Evolutionary conservation across 2,329 filamentous ascomycete genomes (phyloP).

Genomic region (Claviceps sp.): DNA sequence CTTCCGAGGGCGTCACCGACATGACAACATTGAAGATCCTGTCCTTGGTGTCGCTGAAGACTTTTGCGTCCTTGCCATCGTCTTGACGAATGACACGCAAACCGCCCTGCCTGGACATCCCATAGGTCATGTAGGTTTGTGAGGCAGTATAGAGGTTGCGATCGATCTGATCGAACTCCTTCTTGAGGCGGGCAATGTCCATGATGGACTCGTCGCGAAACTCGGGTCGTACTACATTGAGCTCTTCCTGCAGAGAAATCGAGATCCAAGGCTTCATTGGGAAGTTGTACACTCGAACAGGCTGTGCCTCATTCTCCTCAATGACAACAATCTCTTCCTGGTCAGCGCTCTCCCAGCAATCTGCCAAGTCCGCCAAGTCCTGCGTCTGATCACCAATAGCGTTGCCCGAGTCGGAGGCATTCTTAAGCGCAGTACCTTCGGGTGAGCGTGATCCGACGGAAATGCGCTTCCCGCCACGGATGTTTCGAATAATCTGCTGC

Average conservation of each 20-base stretch:
- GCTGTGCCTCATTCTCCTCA: constrained; percentile 50
- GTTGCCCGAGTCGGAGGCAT: constrained; percentile 34
- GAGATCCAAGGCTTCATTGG: constrained; percentile 94
- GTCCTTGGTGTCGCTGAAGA: constrained; percentile 84
- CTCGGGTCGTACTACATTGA: constrained; percentile 41
- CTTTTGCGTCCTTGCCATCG: constrained; percentile 78
- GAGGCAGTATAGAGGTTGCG: constrained; percentile 84
- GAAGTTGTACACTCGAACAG: constrained; percentile 82
- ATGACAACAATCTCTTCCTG: constrained; percentile 51
- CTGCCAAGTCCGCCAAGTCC: constrained; percentile 62
- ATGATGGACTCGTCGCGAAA: constrained; percentile 73
- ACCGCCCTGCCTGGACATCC: constrained; percentile 83
- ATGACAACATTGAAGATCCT: constrained; percentile 90
- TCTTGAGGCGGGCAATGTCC: constrained; percentile 89
- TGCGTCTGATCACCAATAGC: constrained; percentile 41
- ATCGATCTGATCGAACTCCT: constrained; percentile 95
- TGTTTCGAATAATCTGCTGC: constrained; percentile 11
- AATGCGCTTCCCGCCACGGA: constrained; percentile 40
- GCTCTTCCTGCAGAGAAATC: constrained; percentile 55
- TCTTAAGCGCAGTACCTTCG: constrained; percentile 30
- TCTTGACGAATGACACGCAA: constrained; percentile 90
- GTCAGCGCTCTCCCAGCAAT: constrained; percentile 84
- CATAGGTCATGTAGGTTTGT: constrained; percentile 84
- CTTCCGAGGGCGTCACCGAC: constrained; percentile 51
- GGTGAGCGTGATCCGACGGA: constrained; percentile 29